A percentile compares a stretch with the other conserved stretches of the same genome.
Evolutionary conservation across 2,329 filamentous ascomycete genomes (phyloP).

Genomic region (Neurospora crassa): DNA sequence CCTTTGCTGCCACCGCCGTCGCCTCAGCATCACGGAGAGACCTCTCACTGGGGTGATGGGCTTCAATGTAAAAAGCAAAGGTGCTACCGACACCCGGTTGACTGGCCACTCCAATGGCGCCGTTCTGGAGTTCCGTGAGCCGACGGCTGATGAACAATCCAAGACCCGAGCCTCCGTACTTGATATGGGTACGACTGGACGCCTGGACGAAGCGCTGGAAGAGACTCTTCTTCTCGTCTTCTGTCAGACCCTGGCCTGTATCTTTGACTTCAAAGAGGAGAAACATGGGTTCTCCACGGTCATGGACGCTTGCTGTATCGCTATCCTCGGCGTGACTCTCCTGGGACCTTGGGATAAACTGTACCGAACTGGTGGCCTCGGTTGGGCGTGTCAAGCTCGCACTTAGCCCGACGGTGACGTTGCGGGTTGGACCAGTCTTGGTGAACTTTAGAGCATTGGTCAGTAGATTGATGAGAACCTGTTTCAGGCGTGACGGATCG

Average conservation of each 20-base stretch:
- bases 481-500: conserved; percentile 65
- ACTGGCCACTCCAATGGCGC: conserved; percentile 68
- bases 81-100: conserved; percentile 60
- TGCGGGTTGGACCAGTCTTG: conserved; percentile 47
- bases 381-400: conserved; percentile 31
- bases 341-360: conserved; percentile 51
- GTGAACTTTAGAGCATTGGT: conserved; percentile 82
- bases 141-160: conserved; percentile 72
- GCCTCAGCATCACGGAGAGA: conserved; percentile 32
- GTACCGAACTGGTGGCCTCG: conserved; percentile 37
- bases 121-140: conserved; percentile 72
- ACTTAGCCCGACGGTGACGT: conserved; percentile 40
- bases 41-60: conserved; percentile 32
- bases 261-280: conserved; percentile 68
- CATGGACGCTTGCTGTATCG: conserved; percentile 24
- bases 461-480: conserved; percentile 71
- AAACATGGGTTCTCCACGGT: conserved; percentile 42
- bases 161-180: conserved; percentile 70
- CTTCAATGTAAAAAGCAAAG: conserved; percentile 66
- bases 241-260: conserved; percentile 63
- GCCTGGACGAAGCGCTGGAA: conserved; percentile 76
- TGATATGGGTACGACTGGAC: conserved; percentile 63
- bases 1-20: conserved; percentile 24
- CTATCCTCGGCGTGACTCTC: conserved; percentile 34
- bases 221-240: conserved; percentile 61